These are phyloP conservation scores for Coniosporium uncinatum DNA, from an alignment of 2,329 filamentous ascomycete species.

Conservation along the genomic window DNA sequence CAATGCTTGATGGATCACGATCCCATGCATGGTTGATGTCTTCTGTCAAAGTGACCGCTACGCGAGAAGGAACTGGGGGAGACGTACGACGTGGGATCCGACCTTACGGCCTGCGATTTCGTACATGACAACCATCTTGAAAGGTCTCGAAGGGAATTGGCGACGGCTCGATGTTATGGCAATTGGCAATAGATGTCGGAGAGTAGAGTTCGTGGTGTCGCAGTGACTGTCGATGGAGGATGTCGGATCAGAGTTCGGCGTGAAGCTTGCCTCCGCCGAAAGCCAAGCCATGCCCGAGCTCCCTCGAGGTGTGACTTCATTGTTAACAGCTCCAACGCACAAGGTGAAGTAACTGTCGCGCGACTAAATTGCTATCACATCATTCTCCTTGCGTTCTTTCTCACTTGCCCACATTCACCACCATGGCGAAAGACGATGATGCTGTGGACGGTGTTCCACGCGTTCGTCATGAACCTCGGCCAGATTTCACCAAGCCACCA, in stretches of 20 bases:
- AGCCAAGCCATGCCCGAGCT: no score
- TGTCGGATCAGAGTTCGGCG: no score
- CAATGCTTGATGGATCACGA: conserved; percentile 2
- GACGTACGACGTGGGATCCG: conserved; percentile 46
- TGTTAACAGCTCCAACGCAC: no score
- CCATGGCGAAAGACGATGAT: conserved; percentile 19
- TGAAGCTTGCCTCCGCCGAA: no score
- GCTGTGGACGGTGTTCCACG: conserved; percentile 26
- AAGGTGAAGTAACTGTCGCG: no score
- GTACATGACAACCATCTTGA: conserved; percentile 45
- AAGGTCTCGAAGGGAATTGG: background rate
- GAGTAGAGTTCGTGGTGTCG: background rate
- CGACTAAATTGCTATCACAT: no score
- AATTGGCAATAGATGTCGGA: background rate
- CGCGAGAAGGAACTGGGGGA: conserved; percentile 2
- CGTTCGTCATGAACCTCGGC: conserved; percentile 33
- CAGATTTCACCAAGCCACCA: conserved; percentile 40
- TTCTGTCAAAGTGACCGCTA: background rate
- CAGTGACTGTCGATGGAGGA: background rate
- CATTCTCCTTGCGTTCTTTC: no score
- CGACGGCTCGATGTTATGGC: background rate
- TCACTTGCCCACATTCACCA: background rate
- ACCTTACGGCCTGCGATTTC: conserved; percentile 44
- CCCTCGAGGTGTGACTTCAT: no score
- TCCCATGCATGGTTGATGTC: conserved; percentile 2